phyloP scores from a whole-genome alignment of 202 grass and related monocot species.

The Zizania palustris region DNA sequence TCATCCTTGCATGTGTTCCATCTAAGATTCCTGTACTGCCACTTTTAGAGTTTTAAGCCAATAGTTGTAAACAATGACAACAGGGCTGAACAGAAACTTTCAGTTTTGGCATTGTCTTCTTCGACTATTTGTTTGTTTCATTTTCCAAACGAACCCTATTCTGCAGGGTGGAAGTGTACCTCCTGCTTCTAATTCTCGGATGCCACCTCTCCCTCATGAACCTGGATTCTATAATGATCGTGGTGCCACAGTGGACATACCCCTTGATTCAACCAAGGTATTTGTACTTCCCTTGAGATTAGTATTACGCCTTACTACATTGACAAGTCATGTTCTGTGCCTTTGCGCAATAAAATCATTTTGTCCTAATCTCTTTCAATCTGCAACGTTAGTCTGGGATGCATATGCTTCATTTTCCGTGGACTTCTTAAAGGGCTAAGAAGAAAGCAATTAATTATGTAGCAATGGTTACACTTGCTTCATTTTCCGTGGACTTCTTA shows the following conservation, averaged over 20 bases:
- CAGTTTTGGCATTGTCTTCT: neutral
- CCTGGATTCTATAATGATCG: conserved; percentile 96
- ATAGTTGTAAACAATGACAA: conserved; percentile 2
- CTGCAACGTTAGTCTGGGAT: neutral
- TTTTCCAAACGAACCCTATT: conserved; percentile 14
- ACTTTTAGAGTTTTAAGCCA: neutral
- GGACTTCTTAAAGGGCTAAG: neutral
- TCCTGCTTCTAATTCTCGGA: conserved; percentile 70
- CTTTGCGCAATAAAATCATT: conserved; percentile 19
- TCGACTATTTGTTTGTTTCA: conserved; percentile 23
- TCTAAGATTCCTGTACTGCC: neutral
- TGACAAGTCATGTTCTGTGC: neutral
- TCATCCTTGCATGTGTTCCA: neutral
- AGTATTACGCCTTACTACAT: neutral
- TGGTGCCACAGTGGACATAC: conserved; percentile 69
- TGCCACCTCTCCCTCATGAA: conserved; percentile 85
- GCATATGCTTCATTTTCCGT: neutral
- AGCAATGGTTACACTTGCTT: neutral
- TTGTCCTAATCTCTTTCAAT: neutral
- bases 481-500: neutral
- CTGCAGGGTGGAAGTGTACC: conserved; percentile 59
- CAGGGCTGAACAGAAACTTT: neutral
- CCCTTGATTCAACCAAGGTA: conserved; percentile 74
- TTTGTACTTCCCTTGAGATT: conserved; percentile 8
- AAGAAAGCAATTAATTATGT: neutral